A percentile compares a stretch with the other conserved stretches of the same genome.
These are phyloP conservation scores for Nitzschia sp. DNA, from an alignment of 108 stramenopile species.

Conservation along the genomic window DNA sequence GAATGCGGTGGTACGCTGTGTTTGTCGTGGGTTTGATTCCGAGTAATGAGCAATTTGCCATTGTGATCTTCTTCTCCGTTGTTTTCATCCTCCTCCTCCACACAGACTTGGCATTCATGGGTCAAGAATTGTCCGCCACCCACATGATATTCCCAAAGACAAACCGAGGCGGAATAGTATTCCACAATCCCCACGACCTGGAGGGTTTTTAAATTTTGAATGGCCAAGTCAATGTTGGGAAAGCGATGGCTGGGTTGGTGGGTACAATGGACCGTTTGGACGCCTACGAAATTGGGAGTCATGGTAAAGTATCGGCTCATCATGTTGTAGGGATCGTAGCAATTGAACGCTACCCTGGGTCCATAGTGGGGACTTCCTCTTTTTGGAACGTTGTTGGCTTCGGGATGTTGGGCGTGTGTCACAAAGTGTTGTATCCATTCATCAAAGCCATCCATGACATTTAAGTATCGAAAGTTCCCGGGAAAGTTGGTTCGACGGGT, in stretches of 20 bases:
- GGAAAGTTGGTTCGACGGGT: not conserved
- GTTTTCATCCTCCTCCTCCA: not conserved
- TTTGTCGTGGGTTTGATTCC: not conserved
- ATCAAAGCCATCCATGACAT: not conserved
- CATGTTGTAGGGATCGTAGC: conserved; percentile 25
- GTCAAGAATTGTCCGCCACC: not conserved
- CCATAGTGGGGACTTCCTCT: not conserved
- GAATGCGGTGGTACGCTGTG: not conserved
- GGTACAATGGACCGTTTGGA: not conserved
- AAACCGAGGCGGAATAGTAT: conserved; percentile 11
- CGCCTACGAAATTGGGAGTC: not conserved
- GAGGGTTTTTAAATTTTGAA: not conserved
- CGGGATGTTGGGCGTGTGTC: not conserved
- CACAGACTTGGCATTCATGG: not conserved
- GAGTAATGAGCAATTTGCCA: no score
- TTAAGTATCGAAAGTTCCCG: not conserved
- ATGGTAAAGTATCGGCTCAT: conserved; percentile 10
- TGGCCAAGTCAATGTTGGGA: not conserved
- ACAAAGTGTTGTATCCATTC: conserved; percentile 10
- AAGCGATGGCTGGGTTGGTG: not conserved
- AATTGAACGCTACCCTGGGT: not conserved
- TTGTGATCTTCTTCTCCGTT: not conserved
- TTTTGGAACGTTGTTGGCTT: not conserved
- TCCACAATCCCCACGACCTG: conserved; percentile 15
- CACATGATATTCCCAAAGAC: conserved; percentile 9